These are phyloP conservation scores for Fusarium pseudoanthophilum DNA, from an alignment of 2,329 filamentous ascomycete species.

Conservation along the genomic window DNA sequence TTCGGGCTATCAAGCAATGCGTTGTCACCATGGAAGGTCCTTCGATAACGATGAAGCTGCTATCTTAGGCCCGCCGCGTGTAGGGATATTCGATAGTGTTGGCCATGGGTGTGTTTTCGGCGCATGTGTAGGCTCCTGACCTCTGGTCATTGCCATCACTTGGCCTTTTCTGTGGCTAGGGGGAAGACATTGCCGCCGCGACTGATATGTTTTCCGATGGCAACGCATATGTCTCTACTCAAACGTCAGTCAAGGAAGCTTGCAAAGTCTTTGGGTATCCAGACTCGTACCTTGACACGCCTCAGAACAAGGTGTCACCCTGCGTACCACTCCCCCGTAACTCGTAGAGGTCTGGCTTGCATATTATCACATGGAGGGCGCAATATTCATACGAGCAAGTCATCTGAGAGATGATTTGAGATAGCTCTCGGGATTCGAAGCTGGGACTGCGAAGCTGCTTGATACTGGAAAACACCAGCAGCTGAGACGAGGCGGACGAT, in stretches of 20 bases:
- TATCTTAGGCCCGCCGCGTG: rapidly evolving
- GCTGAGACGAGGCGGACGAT: not conserved
- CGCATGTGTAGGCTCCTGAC: slow-evolving; percentile 52
- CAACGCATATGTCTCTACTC: rapidly evolving
- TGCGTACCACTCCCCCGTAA: too few species aligned
- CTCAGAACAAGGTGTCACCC: not conserved
- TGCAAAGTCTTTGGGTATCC: rapidly evolving
- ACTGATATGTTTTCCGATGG: slow-evolving; percentile 38
- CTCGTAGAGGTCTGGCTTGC: not conserved
- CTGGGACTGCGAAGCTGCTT: not conserved
- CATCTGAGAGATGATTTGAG: rapidly evolving
- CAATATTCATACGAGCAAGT: rapidly evolving
- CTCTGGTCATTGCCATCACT: slow-evolving; percentile 50
- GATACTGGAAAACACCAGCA: not conserved
- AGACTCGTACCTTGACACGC: too few species aligned
- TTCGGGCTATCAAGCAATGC: not conserved
- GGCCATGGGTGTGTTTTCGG: slow-evolving; percentile 43
- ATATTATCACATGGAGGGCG: rapidly evolving
- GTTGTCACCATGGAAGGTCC: rapidly evolving
- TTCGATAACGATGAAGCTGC: rapidly evolving
- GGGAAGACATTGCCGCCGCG: slow-evolving; percentile 48
- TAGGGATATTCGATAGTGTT: not conserved
- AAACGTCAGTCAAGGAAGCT: not conserved
- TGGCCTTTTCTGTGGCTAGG: slow-evolving; percentile 41
- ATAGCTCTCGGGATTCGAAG: not conserved